Percentiles rank a stretch among this genome's conserved stretches.
phyloP scores from a whole-genome alignment of 345 rosid species.

The Populus alba region DNA sequence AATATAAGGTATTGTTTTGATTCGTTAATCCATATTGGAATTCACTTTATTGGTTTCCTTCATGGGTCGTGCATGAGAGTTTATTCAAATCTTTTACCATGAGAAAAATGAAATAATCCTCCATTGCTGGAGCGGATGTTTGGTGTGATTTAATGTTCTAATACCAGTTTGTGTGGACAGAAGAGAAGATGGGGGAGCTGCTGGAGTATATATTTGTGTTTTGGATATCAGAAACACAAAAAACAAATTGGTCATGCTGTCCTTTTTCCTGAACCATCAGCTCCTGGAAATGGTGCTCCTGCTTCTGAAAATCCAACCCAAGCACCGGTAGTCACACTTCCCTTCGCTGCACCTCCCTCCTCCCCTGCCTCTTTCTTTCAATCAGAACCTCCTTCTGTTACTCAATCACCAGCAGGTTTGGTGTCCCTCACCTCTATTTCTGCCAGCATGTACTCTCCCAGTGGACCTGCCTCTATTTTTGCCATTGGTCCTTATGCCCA shows the following conservation, averaged over 20 bases:
- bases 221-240: slow-evolving; percentile 54
- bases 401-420: slow-evolving; percentile 79
- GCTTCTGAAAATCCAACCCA: slow-evolving; percentile 37
- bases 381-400: slow-evolving; percentile 82
- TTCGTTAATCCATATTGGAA: background rate
- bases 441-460: slow-evolving; percentile 61
- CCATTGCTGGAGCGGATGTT: background rate
- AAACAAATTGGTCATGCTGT: slow-evolving; percentile 73
- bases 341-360: slow-evolving; percentile 91
- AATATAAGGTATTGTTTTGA: background rate
- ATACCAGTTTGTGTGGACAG: slow-evolving; percentile 34
- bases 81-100: background rate
- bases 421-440: slow-evolving; percentile 59
- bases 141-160: slow-evolving; percentile 7
- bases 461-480: slow-evolving; percentile 77
- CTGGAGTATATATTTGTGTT: slow-evolving; percentile 68
- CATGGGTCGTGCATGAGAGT: background rate
- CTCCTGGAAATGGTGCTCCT: slow-evolving; percentile 30
- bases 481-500: slow-evolving; percentile 93
- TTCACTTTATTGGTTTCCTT: background rate
- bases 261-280: slow-evolving; percentile 54
- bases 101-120: background rate
- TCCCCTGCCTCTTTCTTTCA: slow-evolving; percentile 95
- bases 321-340: slow-evolving; percentile 41
- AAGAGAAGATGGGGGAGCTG: slow-evolving; percentile 75